Conservation (phyloP, 805 yeast genomes). For the Yarrowia bubula region DNA sequence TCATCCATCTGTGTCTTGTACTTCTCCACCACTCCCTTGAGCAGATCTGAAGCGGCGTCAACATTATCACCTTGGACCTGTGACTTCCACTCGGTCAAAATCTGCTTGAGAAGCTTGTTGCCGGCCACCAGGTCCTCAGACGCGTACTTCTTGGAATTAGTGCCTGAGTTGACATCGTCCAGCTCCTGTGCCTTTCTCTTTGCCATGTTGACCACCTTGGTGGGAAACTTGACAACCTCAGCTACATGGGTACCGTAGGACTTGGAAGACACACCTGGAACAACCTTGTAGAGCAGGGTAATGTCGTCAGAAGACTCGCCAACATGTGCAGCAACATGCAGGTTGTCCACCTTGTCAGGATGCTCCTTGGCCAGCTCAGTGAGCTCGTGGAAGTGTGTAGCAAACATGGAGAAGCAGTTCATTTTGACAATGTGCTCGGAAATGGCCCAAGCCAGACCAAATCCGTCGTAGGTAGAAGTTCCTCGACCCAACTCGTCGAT, state of each 20-base stretch:
- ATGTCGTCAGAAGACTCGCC: conserved; percentile 59
- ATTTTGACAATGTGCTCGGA: conserved; percentile 78
- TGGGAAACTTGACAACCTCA: conserved; percentile 89
- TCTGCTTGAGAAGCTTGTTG: conserved; percentile 34
- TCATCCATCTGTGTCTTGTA: conserved; percentile 10
- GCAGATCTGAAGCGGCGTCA: background rate
- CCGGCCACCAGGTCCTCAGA: conserved; percentile 56
- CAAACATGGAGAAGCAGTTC: conserved; percentile 81
- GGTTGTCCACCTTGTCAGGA: conserved; percentile 57
- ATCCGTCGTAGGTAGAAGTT: conserved; percentile 91
- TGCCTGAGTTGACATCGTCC: conserved; percentile 45
- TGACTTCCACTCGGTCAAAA: conserved; percentile 17
- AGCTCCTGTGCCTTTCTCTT: conserved; percentile 88
- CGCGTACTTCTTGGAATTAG: conserved; percentile 46
- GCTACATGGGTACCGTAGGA: conserved; percentile 98
- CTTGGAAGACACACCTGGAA: conserved; percentile 91
- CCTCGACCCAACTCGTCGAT: conserved; percentile 97
- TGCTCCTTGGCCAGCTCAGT: conserved; percentile 69
- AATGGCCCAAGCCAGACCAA: conserved; percentile 96
- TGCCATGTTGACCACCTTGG: conserved; percentile 89
- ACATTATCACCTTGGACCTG: conserved; percentile 7
- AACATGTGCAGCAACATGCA: conserved; percentile 92
- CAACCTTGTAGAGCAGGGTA: conserved; percentile 89
- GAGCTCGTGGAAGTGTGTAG: conserved; percentile 96
- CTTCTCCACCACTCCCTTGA: background rate